Evolutionary conservation across 768 basidiomycete species (phyloP).

Genomic region (Obba rivulosa): DNA sequence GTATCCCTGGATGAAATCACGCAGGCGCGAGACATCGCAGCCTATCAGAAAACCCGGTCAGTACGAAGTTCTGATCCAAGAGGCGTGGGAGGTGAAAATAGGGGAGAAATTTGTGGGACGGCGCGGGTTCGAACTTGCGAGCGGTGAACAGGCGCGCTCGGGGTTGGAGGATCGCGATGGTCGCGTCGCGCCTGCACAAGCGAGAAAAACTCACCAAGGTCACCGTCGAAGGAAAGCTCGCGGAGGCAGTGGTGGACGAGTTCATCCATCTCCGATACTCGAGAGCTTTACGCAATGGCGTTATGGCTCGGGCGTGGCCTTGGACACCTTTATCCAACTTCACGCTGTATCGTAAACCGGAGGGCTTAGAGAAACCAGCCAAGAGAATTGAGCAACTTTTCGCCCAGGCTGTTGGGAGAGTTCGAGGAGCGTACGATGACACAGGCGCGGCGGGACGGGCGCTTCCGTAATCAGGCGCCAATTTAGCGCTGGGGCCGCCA

Average conservation of each 20-base stretch:
- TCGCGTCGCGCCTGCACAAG: background rate
- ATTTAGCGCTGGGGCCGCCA: too few relatives aligned
- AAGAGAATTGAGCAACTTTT: too few relatives aligned
- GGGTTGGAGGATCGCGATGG: background rate
- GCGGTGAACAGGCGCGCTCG: constrained; percentile 1
- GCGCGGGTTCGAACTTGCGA: constrained; percentile 25
- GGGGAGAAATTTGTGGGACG: constrained; percentile 9
- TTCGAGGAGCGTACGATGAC: too few relatives aligned
- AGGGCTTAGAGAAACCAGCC: too few relatives aligned
- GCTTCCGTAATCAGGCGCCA: too few relatives aligned
- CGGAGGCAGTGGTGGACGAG: constrained; percentile 79
- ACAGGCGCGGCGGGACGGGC: too few relatives aligned
- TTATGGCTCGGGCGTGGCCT: background rate
- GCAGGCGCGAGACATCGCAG: constrained; percentile 65
- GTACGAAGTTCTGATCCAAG: background rate
- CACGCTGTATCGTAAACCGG: too few relatives aligned
- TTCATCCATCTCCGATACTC: constrained; percentile 60
- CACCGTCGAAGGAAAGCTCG: constrained; percentile 87
- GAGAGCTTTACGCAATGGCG: background rate
- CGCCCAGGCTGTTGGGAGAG: too few relatives aligned
- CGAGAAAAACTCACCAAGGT: constrained; percentile 61
- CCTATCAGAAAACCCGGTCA: constrained; percentile 38
- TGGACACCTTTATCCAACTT: background rate
- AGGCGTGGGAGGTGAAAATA: background rate
- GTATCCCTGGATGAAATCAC: constrained; percentile 64